Conservation (phyloP, 2,329 filamentous ascomycete species). For the Cladosporium sp. region DNA sequence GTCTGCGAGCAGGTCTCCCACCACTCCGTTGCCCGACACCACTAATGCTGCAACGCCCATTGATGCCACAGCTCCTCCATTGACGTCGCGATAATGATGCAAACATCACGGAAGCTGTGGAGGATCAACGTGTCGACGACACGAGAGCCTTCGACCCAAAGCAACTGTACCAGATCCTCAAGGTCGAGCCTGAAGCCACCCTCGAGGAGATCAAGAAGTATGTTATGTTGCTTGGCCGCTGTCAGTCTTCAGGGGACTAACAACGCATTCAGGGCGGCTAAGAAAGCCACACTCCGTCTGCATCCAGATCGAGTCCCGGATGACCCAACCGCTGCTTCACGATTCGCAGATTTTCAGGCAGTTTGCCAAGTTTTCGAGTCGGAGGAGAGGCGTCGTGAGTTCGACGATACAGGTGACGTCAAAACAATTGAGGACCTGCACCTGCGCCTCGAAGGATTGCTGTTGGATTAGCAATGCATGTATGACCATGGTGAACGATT, state of each 20-base stretch:
- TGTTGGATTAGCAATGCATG: neutral
- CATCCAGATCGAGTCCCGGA: slow-evolving; percentile 16
- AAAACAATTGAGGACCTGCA: neutral
- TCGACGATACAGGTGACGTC: slow-evolving; percentile 14
- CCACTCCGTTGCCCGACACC: neutral
- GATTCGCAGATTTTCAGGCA: slow-evolving; percentile 16
- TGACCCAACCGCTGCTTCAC: slow-evolving; percentile 12
- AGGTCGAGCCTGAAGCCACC: neutral
- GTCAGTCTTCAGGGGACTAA: neutral
- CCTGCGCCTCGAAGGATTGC: neutral
- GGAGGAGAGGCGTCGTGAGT: slow-evolving; percentile 14
- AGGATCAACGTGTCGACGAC: too few relatives aligned
- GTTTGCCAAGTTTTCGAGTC: slow-evolving; percentile 8
- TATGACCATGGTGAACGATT: too few relatives aligned
- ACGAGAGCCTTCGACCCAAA: neutral
- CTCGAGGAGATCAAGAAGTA: slow-evolving; percentile 8
- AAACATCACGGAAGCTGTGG: too few relatives aligned
- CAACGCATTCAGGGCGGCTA: slow-evolving; percentile 12
- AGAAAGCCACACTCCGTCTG: slow-evolving; percentile 1
- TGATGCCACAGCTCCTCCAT: too few relatives aligned
- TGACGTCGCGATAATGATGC: too few relatives aligned
- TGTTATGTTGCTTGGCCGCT: neutral
- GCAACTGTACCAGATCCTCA: slow-evolving; percentile 9
- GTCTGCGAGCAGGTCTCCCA: neutral
- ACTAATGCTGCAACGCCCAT: too few relatives aligned